Conservation (phyloP, 108 stramenopile genomes). For the Fistulifera pelliculosa region DNA sequence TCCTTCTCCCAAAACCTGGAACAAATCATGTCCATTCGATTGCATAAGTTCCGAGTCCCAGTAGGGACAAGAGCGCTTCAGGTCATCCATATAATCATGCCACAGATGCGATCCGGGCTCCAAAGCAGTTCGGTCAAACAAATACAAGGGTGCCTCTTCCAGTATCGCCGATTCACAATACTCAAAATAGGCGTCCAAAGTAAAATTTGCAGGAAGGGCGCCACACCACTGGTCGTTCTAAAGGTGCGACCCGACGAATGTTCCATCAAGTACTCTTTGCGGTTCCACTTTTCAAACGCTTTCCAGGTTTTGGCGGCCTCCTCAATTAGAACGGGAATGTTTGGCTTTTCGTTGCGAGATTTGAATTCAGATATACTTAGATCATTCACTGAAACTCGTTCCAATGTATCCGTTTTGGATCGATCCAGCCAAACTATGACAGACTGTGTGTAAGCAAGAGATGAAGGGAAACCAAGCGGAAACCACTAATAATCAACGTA, state of each 20-base stretch:
- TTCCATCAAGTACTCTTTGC: slow-evolving; percentile 14
- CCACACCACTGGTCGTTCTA: slow-evolving; percentile 73
- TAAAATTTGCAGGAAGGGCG: slow-evolving; percentile 65
- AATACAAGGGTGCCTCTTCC: slow-evolving; percentile 78
- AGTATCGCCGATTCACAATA: slow-evolving; percentile 37
- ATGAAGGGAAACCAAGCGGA: no score
- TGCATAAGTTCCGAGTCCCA: slow-evolving; percentile 34
- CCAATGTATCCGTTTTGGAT: neutral
- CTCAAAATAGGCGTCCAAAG: slow-evolving; percentile 45
- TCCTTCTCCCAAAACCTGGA: slow-evolving; percentile 55
- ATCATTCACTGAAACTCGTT: slow-evolving; percentile 17
- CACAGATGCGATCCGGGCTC: slow-evolving; percentile 22
- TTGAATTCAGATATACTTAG: slow-evolving; percentile 40
- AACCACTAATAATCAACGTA: no score
- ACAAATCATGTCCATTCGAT: slow-evolving; percentile 59
- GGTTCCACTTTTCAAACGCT: slow-evolving; percentile 49
- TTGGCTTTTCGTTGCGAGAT: slow-evolving; percentile 47
- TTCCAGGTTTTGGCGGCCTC: slow-evolving; percentile 51
- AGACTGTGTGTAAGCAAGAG: slow-evolving; percentile 16
- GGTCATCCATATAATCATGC: slow-evolving; percentile 47
- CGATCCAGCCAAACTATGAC: slow-evolving; percentile 1
- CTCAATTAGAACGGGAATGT: slow-evolving; percentile 54
- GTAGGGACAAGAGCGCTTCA: slow-evolving; percentile 52
- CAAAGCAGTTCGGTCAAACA: slow-evolving; percentile 78
- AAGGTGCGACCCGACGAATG: slow-evolving; percentile 23